Conservation (phyloP, 163 green algal species). For the Trebouxiophyceae sp. region DNA sequence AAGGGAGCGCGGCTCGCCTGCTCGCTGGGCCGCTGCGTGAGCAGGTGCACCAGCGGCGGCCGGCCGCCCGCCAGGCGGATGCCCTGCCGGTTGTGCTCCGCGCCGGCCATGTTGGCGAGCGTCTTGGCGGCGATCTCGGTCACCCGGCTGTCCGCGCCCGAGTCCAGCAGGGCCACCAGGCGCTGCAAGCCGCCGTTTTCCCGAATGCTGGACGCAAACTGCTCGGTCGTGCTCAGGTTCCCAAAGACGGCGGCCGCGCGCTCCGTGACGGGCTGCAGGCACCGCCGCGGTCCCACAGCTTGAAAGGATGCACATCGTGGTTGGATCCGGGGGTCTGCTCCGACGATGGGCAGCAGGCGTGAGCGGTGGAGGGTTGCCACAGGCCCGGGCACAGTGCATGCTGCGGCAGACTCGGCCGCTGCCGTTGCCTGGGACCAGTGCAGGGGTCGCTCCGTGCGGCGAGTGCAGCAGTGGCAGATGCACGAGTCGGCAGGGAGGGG, state of each 20-base stretch:
- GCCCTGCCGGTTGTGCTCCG: slow-evolving; percentile 13
- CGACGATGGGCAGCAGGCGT: no score
- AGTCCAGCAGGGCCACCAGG: slow-evolving; percentile 23
- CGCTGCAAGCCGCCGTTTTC: slow-evolving; percentile 15
- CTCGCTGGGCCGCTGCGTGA: slow-evolving; percentile 13
- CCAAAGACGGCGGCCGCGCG: slow-evolving; percentile 18
- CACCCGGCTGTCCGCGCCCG: background rate
- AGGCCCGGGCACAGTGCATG: no score
- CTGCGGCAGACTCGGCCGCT: no score
- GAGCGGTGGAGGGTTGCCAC: no score
- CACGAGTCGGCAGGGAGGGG: no score
- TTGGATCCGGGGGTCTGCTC: no score
- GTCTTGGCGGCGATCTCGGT: slow-evolving; percentile 31
- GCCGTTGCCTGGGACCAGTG: no score
- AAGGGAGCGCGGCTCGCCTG: slow-evolving; percentile 13
- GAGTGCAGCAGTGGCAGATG: no score
- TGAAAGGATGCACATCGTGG: no score
- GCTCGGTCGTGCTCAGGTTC: slow-evolving; percentile 10
- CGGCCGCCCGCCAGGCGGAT: slow-evolving; percentile 23
- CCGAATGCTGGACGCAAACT: slow-evolving; percentile 13
- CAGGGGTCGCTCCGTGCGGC: no score
- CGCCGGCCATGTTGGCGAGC: slow-evolving; percentile 19
- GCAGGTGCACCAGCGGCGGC: slow-evolving; percentile 17
- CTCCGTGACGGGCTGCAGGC: slow-evolving; percentile 20
- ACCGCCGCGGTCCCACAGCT: no score